Evolutionary conservation across 495 filamentous ascomycete species (phyloP).

Genomic region (Diplogelasinospora grovesii): DNA sequence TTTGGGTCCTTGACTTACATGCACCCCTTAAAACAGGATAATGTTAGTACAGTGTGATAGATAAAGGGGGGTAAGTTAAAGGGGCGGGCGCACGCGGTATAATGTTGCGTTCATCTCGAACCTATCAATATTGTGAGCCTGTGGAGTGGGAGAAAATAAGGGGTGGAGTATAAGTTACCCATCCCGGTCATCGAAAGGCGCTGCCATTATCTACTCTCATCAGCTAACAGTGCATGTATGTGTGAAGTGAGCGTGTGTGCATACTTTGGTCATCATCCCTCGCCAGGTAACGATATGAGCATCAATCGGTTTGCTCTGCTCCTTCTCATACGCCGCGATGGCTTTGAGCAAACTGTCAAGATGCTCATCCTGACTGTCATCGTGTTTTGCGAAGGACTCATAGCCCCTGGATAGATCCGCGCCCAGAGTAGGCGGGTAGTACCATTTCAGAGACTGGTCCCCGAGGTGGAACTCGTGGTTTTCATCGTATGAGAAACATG

Average conservation of each 20-base stretch:
- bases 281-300: constrained; percentile 88
- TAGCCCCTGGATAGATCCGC: constrained; percentile 72
- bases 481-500: constrained; percentile 85
- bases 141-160: too few species aligned
- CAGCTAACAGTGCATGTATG: neutral
- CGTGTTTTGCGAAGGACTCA: constrained; percentile 74
- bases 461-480: constrained; percentile 69
- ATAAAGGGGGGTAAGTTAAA: neutral
- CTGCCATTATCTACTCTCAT: constrained; percentile 64
- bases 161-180: too few species aligned
- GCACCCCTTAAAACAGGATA: constrained; percentile 49
- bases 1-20: constrained; percentile 58
- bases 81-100: constrained; percentile 63
- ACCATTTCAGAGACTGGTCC: constrained; percentile 74
- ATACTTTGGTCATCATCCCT: constrained; percentile 97
- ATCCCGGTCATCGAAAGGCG: constrained; percentile 74
- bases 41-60: constrained; percentile 14
- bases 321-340: constrained; percentile 63
- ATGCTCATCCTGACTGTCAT: constrained; percentile 79
- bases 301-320: constrained; percentile 57
- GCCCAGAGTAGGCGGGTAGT: constrained; percentile 70
- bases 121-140: constrained; percentile 34
- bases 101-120: constrained; percentile 95
- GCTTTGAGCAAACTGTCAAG: constrained; percentile 76
- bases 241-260: neutral